Evolutionary conservation across 2,329 filamentous ascomycete genomes (phyloP), one percentile per base, ranked within the genome.

Genomic region (Microsporum canis): DNA sequence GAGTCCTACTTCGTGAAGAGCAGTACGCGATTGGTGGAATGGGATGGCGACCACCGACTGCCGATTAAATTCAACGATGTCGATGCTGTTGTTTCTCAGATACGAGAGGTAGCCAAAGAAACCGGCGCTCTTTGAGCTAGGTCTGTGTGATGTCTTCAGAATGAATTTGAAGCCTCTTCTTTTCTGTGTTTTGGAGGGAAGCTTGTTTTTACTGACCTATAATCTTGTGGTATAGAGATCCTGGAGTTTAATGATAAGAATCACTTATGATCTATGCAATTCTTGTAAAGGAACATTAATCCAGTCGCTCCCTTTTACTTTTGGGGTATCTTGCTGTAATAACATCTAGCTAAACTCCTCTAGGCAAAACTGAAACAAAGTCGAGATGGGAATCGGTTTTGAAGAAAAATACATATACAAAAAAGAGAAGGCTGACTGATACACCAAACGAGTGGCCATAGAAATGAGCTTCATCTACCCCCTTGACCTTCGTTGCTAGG

Each of bases 21-120:
- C 0, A 82, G 75, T 2, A 75, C 80, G 4, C 78, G 73, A 43
- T 63, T 90, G 53, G 71, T 91, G 0, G 85, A 90, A 71, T 91
- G 88, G 88, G 81, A 88, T 61, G 88, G 87, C 0, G 80, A 78
- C 0, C 88, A 92, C 70, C 76, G 88, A 4, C 77, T 92, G 57
- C 86, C 88, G 1, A 79, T 91, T 62, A 88, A 87, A 76, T 77
- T 74, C 27, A 74, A 72, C 34, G 88, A 91, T 71, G 86, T 91
- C 2, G 77, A 82, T 57, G 76, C 72, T 7, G 75, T 88, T 43
- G 63, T 58, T 12, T 34, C 59, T 3, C 38, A 56, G 33, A 63
- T 63, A 2, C 34, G 53, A 1, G 60, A 53, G 8, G 34, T 63
- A n/a, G 62, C 62, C 10, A 59, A 39, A 47, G 23, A 58, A 23